These are phyloP conservation scores for Medicago lupulina DNA, from an alignment of 306 rosid species.

Conservation along the genomic window DNA sequence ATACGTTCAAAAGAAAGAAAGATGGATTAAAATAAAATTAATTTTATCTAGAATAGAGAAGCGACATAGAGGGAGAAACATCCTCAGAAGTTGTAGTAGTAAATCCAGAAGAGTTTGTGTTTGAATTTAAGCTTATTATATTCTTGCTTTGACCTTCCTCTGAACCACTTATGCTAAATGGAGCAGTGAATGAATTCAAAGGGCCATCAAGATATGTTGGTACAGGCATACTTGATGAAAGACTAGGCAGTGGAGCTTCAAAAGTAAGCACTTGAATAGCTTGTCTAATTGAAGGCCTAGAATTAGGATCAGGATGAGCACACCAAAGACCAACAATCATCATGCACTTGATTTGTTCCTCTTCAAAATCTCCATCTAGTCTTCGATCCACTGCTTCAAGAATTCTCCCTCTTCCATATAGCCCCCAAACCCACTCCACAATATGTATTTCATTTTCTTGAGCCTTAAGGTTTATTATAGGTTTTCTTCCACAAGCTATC, in stretches of 20 bases:
- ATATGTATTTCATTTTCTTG: conserved; percentile 38
- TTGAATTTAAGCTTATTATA: conserved; percentile 11
- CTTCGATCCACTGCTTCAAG: conserved; percentile 41
- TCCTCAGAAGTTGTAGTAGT: conserved; percentile 32
- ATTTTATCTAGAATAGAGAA: conserved; percentile 8
- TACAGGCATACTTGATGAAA: conserved; percentile 37
- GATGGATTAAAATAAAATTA: background rate
- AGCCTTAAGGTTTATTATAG: background rate
- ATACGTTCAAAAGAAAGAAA: conserved; percentile 9
- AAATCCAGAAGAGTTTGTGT: conserved; percentile 3
- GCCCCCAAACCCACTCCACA: conserved; percentile 54
- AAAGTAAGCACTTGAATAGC: conserved; percentile 46
- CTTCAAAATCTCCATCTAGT: conserved; percentile 39
- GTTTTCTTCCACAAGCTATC: conserved; percentile 51
- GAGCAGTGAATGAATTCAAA: background rate
- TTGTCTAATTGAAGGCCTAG: conserved; percentile 50
- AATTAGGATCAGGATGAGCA: conserved; percentile 45
- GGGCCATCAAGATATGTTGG: conserved; percentile 28
- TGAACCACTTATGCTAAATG: conserved; percentile 14
- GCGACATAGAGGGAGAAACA: conserved; percentile 40
- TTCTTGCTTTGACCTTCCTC: conserved; percentile 4
- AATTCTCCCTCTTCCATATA: conserved; percentile 46
- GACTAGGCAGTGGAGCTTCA: conserved; percentile 42
- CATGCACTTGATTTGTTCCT: conserved; percentile 37
- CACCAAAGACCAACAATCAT: conserved; percentile 56